Evolutionary conservation across 345 rosid species (phyloP).

Genomic region (Heritiera littoralis): DNA sequence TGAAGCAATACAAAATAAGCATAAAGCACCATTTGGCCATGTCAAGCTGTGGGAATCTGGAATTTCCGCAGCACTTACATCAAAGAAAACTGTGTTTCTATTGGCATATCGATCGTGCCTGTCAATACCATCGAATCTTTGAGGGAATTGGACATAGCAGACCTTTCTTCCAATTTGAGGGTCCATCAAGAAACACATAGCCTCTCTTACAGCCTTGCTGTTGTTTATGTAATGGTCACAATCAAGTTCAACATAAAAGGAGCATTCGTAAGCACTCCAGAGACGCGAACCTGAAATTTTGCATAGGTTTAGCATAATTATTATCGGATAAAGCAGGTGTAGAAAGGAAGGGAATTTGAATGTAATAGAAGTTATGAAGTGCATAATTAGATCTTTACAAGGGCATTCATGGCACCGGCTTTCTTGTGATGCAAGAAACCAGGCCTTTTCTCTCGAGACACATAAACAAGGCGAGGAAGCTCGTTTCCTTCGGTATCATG

Average conservation of each 20-base stretch:
- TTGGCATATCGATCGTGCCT: conserved; percentile 87
- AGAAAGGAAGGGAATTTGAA: neutral
- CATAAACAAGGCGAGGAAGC: conserved; percentile 81
- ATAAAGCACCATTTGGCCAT: conserved; percentile 1
- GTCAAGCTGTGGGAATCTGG: neutral
- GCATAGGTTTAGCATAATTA: conserved; percentile 10
- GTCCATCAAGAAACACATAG: conserved; percentile 97
- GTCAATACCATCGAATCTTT: conserved; percentile 90
- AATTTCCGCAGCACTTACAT: conserved; percentile 47
- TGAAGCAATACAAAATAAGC: neutral
- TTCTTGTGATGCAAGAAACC: conserved; percentile 91
- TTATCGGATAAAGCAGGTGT: neutral
- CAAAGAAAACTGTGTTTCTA: conserved; percentile 90
- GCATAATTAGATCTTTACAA: conserved; percentile 43
- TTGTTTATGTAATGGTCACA: conserved; percentile 90
- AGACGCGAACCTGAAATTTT: conserved; percentile 70
- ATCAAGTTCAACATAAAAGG: conserved; percentile 88
- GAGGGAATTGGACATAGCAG: conserved; percentile 93
- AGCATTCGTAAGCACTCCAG: conserved; percentile 87
- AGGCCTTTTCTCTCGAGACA: conserved; percentile 92
- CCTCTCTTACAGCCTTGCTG: conserved; percentile 85
- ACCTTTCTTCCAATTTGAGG: conserved; percentile 81
- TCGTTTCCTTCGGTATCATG: conserved; percentile 82
- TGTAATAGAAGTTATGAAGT: neutral
- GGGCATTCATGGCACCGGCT: conserved; percentile 98